phyloP scores from a whole-genome alignment of 2,329 filamentous ascomycete genomes.

The Botrytis paeoniae region DNA sequence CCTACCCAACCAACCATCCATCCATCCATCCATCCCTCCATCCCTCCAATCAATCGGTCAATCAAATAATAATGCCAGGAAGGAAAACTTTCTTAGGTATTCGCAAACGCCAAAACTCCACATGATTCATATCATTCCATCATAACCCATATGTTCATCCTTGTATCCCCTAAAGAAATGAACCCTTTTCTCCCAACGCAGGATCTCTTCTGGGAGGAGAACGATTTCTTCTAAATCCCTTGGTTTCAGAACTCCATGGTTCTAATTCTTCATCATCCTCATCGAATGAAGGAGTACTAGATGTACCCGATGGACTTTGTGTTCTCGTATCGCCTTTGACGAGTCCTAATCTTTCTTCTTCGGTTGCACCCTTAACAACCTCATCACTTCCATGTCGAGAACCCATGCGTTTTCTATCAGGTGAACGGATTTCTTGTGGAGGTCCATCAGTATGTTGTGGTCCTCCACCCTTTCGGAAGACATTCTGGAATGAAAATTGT shows the following conservation, averaged over 20 bases:
- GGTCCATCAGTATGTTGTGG: constrained; percentile 23
- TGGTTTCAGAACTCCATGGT: constrained; percentile 7
- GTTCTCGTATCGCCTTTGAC: constrained; percentile 66
- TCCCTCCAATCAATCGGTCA: neutral
- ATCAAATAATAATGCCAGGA: constrained; percentile 7
- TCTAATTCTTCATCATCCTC: constrained; percentile 27
- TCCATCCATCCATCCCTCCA: too few relatives aligned
- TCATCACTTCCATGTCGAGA: constrained; percentile 42
- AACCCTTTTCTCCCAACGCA: constrained; percentile 1
- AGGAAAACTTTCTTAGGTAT: constrained; percentile 12
- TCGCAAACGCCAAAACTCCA: constrained; percentile 15
- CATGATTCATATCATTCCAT: constrained; percentile 11
- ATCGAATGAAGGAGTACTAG: constrained; percentile 25
- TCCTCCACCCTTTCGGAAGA: constrained; percentile 51
- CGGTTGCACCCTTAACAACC: constrained; percentile 57
- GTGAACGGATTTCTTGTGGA: constrained; percentile 35
- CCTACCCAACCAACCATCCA: neutral
- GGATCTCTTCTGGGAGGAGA: constrained; percentile 6
- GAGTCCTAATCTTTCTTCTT: constrained; percentile 79
- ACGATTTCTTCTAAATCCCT: constrained; percentile 3
- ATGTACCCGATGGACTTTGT: constrained; percentile 18
- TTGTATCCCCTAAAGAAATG: neutral
- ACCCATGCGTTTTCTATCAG: constrained; percentile 39
- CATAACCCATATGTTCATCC: neutral
- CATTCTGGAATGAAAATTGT: constrained; percentile 89